A percentile compares a stretch with the other conserved stretches of the same genome.
phyloP scores from a whole-genome alignment of 345 rosid species.

The Lepidium sativum region DNA sequence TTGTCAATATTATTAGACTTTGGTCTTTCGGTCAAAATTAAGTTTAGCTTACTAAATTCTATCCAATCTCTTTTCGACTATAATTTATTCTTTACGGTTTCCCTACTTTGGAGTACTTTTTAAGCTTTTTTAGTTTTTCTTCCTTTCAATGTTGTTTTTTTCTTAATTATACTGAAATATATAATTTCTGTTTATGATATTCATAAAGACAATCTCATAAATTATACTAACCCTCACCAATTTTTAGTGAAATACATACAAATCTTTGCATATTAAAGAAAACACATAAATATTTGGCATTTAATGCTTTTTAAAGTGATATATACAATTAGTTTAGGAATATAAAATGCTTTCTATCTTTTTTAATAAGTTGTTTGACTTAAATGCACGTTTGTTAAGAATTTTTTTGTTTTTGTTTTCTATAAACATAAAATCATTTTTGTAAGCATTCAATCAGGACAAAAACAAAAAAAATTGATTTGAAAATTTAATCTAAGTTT shows the following conservation, averaged over 20 bases:
- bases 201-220: not conserved
- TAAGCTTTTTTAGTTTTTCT: not conserved
- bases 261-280: not conserved
- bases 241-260: not conserved
- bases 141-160: not conserved
- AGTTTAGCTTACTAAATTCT: not conserved
- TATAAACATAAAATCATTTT: too few relatives aligned
- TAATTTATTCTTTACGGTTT: not conserved
- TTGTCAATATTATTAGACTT: not conserved
- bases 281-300: too few relatives aligned
- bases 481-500: too few relatives aligned
- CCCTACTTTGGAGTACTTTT: not conserved
- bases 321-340: too few relatives aligned
- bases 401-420: too few relatives aligned
- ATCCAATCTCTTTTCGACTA: not conserved
- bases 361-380: too few relatives aligned
- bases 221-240: not conserved
- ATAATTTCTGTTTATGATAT: not conserved
- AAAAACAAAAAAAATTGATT: too few relatives aligned
- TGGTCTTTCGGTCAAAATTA: slow-evolving; percentile 7
- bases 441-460: too few relatives aligned
- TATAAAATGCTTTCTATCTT: too few relatives aligned
- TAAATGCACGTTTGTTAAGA: too few relatives aligned
- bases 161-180: not conserved
- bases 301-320: too few relatives aligned